phyloP scores from a whole-genome alignment of 176 grass and related monocot genomes.

The Rhynchospora tenuis region DNA sequence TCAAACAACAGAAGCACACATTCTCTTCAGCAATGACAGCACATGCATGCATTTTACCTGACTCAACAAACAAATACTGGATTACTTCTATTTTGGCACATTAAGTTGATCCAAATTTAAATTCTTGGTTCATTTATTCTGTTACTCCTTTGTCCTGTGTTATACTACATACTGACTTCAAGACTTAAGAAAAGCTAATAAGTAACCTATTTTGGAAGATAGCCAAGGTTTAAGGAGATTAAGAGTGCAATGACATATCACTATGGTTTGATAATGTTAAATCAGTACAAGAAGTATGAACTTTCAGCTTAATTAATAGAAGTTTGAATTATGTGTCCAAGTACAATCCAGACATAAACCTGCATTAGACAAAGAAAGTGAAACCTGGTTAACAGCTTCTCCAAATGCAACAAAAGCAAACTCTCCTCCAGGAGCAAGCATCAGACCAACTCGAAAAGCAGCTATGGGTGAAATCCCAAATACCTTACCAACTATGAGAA shows the following conservation, averaged over 20 bases:
- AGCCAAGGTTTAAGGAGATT: neutral
- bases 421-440: constrained; percentile 97
- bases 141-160: neutral
- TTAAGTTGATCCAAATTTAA: neutral
- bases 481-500: constrained; percentile 77
- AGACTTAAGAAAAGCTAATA: constrained; percentile 1
- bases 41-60: neutral
- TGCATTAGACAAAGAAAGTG: constrained; percentile 11
- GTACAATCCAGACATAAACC: neutral
- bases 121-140: constrained; percentile 4
- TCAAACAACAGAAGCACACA: neutral
- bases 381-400: constrained; percentile 96
- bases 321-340: neutral
- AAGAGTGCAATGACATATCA: neutral
- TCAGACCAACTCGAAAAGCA: constrained; percentile 71
- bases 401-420: constrained; percentile 99
- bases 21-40: neutral
- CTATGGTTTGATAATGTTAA: neutral
- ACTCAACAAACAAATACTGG: neutral
- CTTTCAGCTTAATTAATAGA: neutral
- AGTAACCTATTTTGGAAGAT: constrained; percentile 10
- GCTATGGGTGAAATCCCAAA: constrained; percentile 95
- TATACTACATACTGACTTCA: neutral
- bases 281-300: neutral
- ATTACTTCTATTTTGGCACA: neutral